Evolutionary conservation across 352 stramenopile genomes (phyloP), one percentile per base, ranked within the genome.

Genomic region (Saprolegnia diclina): DNA sequence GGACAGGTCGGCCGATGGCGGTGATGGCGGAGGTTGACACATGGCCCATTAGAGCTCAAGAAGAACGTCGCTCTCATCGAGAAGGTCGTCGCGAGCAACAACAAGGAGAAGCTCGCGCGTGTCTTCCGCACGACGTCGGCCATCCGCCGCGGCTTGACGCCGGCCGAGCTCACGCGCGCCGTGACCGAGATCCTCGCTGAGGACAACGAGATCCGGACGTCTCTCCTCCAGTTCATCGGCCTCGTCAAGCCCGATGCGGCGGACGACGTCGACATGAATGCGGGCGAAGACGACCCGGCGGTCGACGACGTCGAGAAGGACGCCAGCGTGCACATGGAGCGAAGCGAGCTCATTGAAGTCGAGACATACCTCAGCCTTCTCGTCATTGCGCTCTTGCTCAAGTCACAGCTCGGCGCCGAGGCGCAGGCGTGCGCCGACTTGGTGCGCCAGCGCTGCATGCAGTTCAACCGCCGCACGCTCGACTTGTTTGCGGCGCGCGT

Each of bases 361-460:
- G 86, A 94, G 40, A 81, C 94, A 13, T 95, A 94, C 64, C 72
- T 96, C 22, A 90, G 84, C 65, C 61, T 91, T 48, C 91, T 89
- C 72, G 78, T 90, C 35, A 72, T 94, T 10, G 80, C 83, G 21
- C 81, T 79, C 22, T 67, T 95, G 50, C 69, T 92, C 61, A 92
- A 92, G 69, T 82, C 85, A 69, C 81, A 88, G 50, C 69, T 91
- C 21, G 71, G 71, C 16, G 67, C 77, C 4, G 81, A 88, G 18
- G 83, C 86, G 5, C 74, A 90, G 19, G 74, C 81, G 18, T 77
- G 78, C 19, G 78, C 80, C 21, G 72, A 88, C 62, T 73, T 77
- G 44, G 79, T 81, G 45, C 77, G 90, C 13, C 71, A 70, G 55
- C 84, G 84, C 61, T 89, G 81, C 55, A 79, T 85, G 73, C 82